These are phyloP conservation scores for Gossypium aridum DNA, from an alignment of 441 rosid species.

Conservation along the genomic window DNA sequence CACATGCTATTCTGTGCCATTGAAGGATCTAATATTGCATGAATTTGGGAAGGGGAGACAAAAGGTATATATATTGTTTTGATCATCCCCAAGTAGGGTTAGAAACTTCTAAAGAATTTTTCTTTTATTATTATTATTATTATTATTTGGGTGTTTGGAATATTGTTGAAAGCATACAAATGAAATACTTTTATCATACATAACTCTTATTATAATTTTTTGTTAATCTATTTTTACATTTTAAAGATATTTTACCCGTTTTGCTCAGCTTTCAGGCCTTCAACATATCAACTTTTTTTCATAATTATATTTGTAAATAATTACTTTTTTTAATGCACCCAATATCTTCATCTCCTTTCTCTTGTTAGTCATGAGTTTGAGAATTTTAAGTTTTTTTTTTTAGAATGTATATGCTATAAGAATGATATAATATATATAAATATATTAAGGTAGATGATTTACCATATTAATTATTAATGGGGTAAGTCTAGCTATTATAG, in stretches of 20 bases:
- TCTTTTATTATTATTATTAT: not conserved
- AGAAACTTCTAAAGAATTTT: constrained; percentile 13
- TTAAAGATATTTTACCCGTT: too few species aligned
- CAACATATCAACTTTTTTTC: too few species aligned
- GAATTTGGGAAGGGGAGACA: constrained; percentile 24
- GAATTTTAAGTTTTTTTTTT: not conserved
- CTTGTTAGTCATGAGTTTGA: not conserved
- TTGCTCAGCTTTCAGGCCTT: too few species aligned
- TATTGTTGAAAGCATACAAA: not conserved
- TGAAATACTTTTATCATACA: too few species aligned
- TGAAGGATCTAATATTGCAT: constrained; percentile 24
- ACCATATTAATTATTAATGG: not conserved
- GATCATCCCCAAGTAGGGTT: constrained; percentile 18
- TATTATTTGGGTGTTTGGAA: not conserved
- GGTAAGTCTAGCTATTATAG: too few species aligned
- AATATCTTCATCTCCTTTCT: not conserved
- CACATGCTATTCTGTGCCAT: constrained; percentile 32
- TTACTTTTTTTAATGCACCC: too few species aligned
- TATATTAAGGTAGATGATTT: not conserved
- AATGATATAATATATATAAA: not conserved
- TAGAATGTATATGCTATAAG: not conserved
- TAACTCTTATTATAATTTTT: too few species aligned
- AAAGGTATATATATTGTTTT: constrained; percentile 16
- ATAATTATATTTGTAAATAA: too few species aligned
- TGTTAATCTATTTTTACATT: too few species aligned